Base-by-base conservation (phyloP, 2,329 filamentous ascomycete species). In the Byssochlamys sp. region DNA sequence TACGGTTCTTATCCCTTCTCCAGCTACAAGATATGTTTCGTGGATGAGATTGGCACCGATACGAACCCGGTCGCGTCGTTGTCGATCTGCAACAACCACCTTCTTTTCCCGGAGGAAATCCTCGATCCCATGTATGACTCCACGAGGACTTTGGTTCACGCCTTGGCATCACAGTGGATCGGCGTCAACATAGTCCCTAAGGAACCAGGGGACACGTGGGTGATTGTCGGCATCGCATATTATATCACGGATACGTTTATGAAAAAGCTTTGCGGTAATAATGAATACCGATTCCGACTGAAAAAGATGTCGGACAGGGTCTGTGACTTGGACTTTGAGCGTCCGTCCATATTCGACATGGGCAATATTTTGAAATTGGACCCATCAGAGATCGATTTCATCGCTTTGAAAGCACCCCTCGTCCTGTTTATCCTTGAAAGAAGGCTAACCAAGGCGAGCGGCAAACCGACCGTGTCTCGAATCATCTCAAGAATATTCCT, bases 241-340 rank as follows among this genome's bases (percentile, higher is more conserved):
- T 99, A 90, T 77, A 95, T 99, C 82, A 91, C 92, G 1, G 92
- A 96, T 65, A 81, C 90, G 3, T 96, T 95, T 73, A 89, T 97
- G 82, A 90, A 87, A 70, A 87, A 85, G 63, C 80, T 99, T 2
- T 95, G 90, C 67, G 94, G 94, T 6, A 95, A 95, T 69, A 99
- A 99, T 69, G 90, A 96, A 66, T 94, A 96, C 70, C 83, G 91
- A 10, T 97, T 91, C 70, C 86, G 90, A 39, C 88, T 96, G 73
- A 97, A 97, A 73, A 79, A 84, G 39, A 83, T 90, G 72, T 85
- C 90, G 0, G 92, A 99, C 71, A 82, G 81, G 63, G 83, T 97
- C 48, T 88, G 91, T 53, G 85, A 92, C 57, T 74, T 89, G 58
- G 94, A 99, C 69, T 80, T 90, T 55, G 84, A 88, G 54, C 84